A percentile compares a stretch with the other conserved stretches of the same genome.
These are phyloP conservation scores for Aspergillus costaricaensis DNA, from an alignment of 2,329 filamentous ascomycete genomes.

Conservation along the genomic window DNA sequence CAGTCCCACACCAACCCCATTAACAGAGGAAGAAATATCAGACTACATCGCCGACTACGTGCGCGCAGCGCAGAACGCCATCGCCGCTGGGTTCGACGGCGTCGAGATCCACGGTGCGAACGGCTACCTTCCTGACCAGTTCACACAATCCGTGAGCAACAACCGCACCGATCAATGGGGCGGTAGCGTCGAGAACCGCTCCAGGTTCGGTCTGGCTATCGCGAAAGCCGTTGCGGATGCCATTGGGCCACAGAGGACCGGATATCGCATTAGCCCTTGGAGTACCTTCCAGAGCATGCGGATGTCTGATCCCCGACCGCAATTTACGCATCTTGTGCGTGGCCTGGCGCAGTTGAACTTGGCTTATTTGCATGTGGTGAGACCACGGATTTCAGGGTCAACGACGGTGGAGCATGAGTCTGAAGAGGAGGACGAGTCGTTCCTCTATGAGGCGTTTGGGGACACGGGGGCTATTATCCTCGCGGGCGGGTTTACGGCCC, in stretches of 20 bases:
- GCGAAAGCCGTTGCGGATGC: constrained; percentile 42
- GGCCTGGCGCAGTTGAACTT: not conserved
- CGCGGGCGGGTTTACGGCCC: constrained; percentile 13
- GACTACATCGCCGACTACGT: constrained; percentile 42
- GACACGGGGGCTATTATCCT: constrained; percentile 10
- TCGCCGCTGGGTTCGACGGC: constrained; percentile 55
- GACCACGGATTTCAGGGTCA: not conserved
- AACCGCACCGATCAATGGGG: constrained; percentile 51
- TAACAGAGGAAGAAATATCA: constrained; percentile 43
- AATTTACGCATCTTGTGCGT: constrained; percentile 50
- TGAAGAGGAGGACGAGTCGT: constrained; percentile 13
- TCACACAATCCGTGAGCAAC: constrained; percentile 49
- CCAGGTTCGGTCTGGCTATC: constrained; percentile 56
- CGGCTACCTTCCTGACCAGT: constrained; percentile 53
- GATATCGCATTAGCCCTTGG: constrained; percentile 46
- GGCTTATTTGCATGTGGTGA: constrained; percentile 18
- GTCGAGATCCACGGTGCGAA: constrained; percentile 51
- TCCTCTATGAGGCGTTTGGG: constrained; percentile 12
- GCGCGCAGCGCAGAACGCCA: constrained; percentile 49
- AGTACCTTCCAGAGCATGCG: constrained; percentile 46
- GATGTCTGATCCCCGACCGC: constrained; percentile 60
- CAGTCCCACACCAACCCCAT: constrained; percentile 27
- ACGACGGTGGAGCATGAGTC: constrained; percentile 12
- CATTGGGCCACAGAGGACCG: constrained; percentile 44
- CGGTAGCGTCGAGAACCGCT: constrained; percentile 50